Conservation (phyloP, 2,329 filamentous ascomycete species). For the Aspergillus bombycis region DNA sequence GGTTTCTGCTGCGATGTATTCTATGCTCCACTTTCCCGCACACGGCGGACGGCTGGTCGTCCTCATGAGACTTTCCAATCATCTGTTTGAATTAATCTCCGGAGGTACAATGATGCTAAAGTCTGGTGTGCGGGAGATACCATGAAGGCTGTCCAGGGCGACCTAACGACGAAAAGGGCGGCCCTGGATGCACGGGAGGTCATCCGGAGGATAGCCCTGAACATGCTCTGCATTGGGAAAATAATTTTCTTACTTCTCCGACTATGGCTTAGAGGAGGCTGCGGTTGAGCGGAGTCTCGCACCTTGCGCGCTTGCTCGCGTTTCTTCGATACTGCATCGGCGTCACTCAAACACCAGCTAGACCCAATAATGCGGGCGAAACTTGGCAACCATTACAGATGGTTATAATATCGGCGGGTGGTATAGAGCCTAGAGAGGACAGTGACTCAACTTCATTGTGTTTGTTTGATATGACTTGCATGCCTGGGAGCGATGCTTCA, state of each 20-base stretch:
- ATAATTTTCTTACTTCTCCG: neutral
- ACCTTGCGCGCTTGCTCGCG: too few species aligned
- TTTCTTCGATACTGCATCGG: neutral
- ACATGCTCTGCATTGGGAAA: neutral
- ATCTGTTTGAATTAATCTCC: neutral
- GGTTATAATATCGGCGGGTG: neutral
- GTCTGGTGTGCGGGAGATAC: neutral
- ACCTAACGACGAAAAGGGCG: too few species aligned
- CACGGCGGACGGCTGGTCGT: neutral
- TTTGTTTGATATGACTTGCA: neutral
- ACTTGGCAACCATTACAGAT: neutral
- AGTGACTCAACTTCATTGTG: neutral
- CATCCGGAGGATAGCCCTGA: neutral
- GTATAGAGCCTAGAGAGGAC: neutral
- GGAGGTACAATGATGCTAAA: neutral
- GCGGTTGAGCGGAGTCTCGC: neutral
- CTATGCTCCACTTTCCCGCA: neutral
- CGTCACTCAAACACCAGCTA: neutral
- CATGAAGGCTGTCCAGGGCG: too few species aligned
- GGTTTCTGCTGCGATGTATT: constrained; percentile 45
- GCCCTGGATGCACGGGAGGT: neutral
- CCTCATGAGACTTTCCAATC: neutral
- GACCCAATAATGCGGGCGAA: neutral
- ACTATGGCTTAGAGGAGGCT: neutral
- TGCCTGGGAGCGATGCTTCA: too few species aligned